Evolutionary conservation across 768 basidiomycete genomes (phyloP).

Genomic region (Naganishia onofrii): DNA sequence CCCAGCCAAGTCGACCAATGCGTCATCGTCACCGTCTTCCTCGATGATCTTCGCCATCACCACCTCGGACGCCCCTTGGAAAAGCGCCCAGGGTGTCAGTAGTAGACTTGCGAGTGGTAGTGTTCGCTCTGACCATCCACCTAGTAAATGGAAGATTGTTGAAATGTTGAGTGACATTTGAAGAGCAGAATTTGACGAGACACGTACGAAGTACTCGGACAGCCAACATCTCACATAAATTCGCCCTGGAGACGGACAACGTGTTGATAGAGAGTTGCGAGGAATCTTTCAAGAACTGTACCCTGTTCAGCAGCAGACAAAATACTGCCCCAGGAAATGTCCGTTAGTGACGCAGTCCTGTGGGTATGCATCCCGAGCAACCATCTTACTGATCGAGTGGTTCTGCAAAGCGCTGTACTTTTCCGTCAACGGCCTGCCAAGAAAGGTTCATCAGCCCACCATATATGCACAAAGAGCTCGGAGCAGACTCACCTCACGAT

Average conservation of each 20-base stretch:
- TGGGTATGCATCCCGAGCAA: not conserved
- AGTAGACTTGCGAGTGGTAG: conserved; percentile 48
- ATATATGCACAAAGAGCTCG: not conserved
- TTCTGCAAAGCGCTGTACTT: conserved; percentile 81
- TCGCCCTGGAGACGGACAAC: conserved; percentile 71
- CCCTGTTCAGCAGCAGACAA: conserved; percentile 80
- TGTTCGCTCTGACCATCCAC: conserved; percentile 52
- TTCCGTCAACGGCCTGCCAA: conserved; percentile 69
- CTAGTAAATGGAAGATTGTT: conserved; percentile 29
- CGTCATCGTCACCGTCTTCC: conserved; percentile 44
- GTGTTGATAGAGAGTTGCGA: conserved; percentile 64
- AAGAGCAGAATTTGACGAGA: not conserved
- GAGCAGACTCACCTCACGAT: conserved; percentile 59
- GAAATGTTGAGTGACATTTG: not conserved
- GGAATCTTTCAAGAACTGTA: conserved; percentile 77
- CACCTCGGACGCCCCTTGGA: conserved; percentile 50
- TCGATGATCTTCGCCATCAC: conserved; percentile 44
- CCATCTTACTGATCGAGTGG: conserved; percentile 59
- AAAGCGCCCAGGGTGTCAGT: conserved; percentile 50
- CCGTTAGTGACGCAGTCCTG: not conserved
- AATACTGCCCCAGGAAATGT: conserved; percentile 58
- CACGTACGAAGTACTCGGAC: conserved; percentile 71
- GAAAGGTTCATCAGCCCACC: not conserved
- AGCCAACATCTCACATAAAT: conserved; percentile 85
- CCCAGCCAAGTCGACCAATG: conserved; percentile 60